Conservation (phyloP, 1,139 yeast species). For the Zygosaccharomyces sapae region DNA sequence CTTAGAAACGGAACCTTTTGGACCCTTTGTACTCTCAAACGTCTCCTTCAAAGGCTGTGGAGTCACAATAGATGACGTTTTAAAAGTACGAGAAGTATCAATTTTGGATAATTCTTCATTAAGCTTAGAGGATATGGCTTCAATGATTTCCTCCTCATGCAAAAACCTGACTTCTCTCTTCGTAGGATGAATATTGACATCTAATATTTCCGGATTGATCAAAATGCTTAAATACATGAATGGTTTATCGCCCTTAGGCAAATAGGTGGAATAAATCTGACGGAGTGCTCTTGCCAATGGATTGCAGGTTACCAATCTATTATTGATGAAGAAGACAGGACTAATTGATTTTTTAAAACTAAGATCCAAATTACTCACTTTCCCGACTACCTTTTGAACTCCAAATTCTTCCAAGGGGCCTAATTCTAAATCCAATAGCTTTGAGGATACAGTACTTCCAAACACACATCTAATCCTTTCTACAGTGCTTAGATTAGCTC, state of each 20-base stretch:
- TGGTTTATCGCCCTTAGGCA: conserved; percentile 78
- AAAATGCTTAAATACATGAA: conserved; percentile 69
- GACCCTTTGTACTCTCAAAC: conserved; percentile 11
- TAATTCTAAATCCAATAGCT: conserved; percentile 49
- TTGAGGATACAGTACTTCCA: conserved; percentile 67
- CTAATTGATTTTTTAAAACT: conserved; percentile 59
- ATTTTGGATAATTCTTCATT: conserved; percentile 51
- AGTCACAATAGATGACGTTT: conserved; percentile 49
- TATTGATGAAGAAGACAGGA: conserved; percentile 79
- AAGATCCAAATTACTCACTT: conserved; percentile 68
- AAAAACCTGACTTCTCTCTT: conserved; percentile 87
- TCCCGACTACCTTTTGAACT: conserved; percentile 50
- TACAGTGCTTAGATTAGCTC: conserved; percentile 44
- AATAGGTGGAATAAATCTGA: conserved; percentile 57
- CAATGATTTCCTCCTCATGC: conserved; percentile 81
- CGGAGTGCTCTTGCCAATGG: conserved; percentile 67
- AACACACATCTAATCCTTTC: conserved; percentile 74
- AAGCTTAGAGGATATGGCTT: conserved; percentile 48
- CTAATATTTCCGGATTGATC: conserved; percentile 68
- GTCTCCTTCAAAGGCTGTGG: conserved; percentile 9
- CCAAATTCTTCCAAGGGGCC: conserved; percentile 42
- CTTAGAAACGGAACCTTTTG: conserved; percentile 6
- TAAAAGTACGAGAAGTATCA: conserved; percentile 67
- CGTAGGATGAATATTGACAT: conserved; percentile 95
- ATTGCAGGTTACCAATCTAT: conserved; percentile 77